These are phyloP conservation scores for Fomitopsis serialis DNA, from an alignment of 768 basidiomycete genomes.

Conservation along the genomic window DNA sequence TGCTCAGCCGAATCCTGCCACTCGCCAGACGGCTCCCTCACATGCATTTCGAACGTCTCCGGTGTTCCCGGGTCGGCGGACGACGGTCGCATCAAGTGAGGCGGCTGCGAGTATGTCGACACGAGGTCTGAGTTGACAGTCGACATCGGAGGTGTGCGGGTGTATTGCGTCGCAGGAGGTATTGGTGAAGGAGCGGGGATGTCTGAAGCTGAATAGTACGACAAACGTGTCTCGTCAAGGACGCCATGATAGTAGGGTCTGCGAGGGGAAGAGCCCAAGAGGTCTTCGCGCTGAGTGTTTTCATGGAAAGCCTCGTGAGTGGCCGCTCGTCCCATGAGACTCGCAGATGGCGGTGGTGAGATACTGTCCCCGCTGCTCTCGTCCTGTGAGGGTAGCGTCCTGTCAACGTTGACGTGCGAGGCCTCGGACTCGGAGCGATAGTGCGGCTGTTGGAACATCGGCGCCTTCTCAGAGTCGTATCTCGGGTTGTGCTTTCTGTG, in stretches of 20 bases:
- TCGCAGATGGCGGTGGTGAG: conserved; percentile 14
- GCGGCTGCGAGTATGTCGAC: conserved; percentile 8
- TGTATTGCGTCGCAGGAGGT: conserved; percentile 21
- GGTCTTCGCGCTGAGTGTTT: conserved; percentile 2
- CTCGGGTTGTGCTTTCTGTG: conserved; percentile 40
- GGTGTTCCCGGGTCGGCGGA: conserved; percentile 5
- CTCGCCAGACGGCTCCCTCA: conserved; percentile 22
- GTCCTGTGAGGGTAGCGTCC: conserved; percentile 1
- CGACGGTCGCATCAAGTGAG: conserved; percentile 22
- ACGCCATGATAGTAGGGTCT: conserved; percentile 1
- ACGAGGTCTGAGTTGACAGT: conserved; percentile 14
- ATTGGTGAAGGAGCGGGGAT: conserved; percentile 53
- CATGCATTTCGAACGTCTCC: conserved; percentile 36
- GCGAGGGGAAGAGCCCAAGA: conserved; percentile 3
- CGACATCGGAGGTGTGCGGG: conserved; percentile 23
- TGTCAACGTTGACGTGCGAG: conserved; percentile 22
- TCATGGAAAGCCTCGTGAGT: conserved; percentile 2
- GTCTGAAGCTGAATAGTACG: conserved; percentile 56
- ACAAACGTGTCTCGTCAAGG: conserved; percentile 22
- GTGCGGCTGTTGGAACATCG: conserved; percentile 68
- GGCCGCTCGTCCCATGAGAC: conserved; percentile 4
- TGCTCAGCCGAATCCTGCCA: conserved; percentile 1
- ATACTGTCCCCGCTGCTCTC: conserved; percentile 10
- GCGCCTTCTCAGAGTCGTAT: conserved; percentile 52
- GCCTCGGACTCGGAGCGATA: conserved; percentile 62